Evolutionary conservation across 371 early-diverging fungal genomes (phyloP).

Genomic region (Rhizopus delemar): DNA sequence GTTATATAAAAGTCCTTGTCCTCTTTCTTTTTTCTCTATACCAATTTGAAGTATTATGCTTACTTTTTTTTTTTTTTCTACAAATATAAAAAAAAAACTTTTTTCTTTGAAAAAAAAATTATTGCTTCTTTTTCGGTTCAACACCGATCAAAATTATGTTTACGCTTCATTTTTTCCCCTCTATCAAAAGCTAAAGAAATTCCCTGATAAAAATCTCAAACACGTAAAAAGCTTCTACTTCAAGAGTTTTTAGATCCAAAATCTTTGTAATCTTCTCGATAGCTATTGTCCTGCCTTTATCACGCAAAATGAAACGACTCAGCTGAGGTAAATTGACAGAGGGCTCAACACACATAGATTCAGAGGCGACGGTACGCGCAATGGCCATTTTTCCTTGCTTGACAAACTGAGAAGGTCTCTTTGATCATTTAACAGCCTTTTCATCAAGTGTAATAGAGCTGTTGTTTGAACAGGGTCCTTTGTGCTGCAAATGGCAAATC

Average conservation of each 20-base stretch:
- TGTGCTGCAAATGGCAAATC: conserved; percentile 83
- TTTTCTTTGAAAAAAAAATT: too few species aligned
- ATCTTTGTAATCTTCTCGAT: conserved; percentile 92
- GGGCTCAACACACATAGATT: conserved; percentile 82
- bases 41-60: too few species aligned
- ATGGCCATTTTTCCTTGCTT: conserved; percentile 86
- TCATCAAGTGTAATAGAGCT: conserved; percentile 85
- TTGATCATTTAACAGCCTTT: conserved; percentile 82
- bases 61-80: too few species aligned
- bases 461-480: conserved; percentile 79
- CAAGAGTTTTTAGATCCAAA: conserved; percentile 26
- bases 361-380: conserved; percentile 76
- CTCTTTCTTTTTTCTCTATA: too few species aligned
- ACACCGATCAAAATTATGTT: too few species aligned
- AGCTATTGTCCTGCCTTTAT: conserved; percentile 95
- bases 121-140: too few species aligned
- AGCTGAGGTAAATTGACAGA: conserved; percentile 89
- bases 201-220: too few species aligned
- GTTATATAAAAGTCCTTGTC: too few species aligned
- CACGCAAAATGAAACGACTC: conserved; percentile 95
- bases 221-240: conserved; percentile 2
- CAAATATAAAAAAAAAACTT: too few species aligned
- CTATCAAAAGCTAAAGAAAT: too few species aligned
- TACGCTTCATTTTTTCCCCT: too few species aligned
- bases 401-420: conserved; percentile 88